Percentiles rank a stretch among this genome's conserved stretches.
Evolutionary conservation across 179 eudicot genomes (phyloP).

Genomic region (Heliamphora pulchella): DNA sequence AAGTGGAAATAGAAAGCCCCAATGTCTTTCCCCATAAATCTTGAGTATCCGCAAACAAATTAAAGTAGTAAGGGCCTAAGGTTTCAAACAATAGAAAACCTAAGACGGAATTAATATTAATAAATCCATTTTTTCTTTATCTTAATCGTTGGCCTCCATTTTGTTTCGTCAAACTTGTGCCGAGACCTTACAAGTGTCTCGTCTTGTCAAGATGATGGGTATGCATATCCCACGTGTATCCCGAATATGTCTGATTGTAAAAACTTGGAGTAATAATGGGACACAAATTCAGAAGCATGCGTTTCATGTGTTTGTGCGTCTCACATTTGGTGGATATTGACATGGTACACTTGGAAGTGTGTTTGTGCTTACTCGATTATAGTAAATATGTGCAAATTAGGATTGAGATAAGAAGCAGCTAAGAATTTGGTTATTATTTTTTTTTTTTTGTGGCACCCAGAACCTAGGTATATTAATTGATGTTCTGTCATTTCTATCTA

Average conservation of each 20-base stretch:
- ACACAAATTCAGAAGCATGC: not conserved
- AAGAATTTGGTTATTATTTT: no score
- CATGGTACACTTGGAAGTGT: not conserved
- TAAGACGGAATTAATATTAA: not conserved
- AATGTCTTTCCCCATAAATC: not conserved
- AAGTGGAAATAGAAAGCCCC: not conserved
- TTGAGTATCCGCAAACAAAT: not conserved
- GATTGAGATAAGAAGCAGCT: no score
- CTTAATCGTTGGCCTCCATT: not conserved
- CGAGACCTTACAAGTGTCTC: not conserved
- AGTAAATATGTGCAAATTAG: no score
- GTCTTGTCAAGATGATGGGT: not conserved
- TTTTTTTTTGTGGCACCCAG: no score
- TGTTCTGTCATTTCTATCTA: not conserved
- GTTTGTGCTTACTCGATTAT: no score
- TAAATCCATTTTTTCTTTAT: not conserved
- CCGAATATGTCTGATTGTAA: no score
- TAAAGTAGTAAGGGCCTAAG: not conserved
- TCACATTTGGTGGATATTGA: not conserved
- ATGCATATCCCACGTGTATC: not conserved
- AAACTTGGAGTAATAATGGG: not conserved
- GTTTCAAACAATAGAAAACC: not conserved
- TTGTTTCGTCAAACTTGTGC: not conserved
- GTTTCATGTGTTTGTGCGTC: not conserved
- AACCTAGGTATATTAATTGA: not conserved